phyloP scores from a whole-genome alignment of 768 basidiomycete genomes.

The Calocybe cyanea region DNA sequence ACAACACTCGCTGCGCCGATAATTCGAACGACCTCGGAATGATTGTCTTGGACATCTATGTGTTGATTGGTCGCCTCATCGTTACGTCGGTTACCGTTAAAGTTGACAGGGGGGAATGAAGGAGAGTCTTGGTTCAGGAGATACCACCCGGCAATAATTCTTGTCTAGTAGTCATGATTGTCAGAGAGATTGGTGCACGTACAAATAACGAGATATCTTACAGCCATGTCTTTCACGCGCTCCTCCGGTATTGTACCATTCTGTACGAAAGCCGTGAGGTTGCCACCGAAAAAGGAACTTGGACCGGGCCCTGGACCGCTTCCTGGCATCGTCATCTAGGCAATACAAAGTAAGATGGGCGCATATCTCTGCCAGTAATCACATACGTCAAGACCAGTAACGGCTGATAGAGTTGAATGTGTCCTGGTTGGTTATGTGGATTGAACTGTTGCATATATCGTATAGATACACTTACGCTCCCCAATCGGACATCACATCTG shows the following conservation, averaged over 20 bases:
- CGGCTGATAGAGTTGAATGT: constrained; percentile 56
- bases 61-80: constrained; percentile 54
- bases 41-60: constrained; percentile 67
- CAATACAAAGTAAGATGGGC: background rate
- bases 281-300: constrained; percentile 59
- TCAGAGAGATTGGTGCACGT: background rate
- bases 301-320: constrained; percentile 29
- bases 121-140: constrained; percentile 47
- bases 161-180: constrained; percentile 17
- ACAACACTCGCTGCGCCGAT: constrained; percentile 74
- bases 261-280: constrained; percentile 64
- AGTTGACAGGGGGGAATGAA: constrained; percentile 66
- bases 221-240: constrained; percentile 75
- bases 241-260: constrained; percentile 66
- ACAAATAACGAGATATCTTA: constrained; percentile 14
- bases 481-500: constrained; percentile 76
- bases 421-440: constrained; percentile 26
- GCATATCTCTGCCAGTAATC: background rate
- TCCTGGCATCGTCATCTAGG: constrained; percentile 73
- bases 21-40: constrained; percentile 61
- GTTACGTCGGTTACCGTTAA: constrained; percentile 57
- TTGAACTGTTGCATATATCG: background rate
- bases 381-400: constrained; percentile 64
- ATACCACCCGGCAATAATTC: constrained; percentile 54
- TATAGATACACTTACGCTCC: constrained; percentile 35